Evolutionary conservation across 495 filamentous ascomycete genomes (phyloP).

Genomic region (Alectoria sarmentosa): DNA sequence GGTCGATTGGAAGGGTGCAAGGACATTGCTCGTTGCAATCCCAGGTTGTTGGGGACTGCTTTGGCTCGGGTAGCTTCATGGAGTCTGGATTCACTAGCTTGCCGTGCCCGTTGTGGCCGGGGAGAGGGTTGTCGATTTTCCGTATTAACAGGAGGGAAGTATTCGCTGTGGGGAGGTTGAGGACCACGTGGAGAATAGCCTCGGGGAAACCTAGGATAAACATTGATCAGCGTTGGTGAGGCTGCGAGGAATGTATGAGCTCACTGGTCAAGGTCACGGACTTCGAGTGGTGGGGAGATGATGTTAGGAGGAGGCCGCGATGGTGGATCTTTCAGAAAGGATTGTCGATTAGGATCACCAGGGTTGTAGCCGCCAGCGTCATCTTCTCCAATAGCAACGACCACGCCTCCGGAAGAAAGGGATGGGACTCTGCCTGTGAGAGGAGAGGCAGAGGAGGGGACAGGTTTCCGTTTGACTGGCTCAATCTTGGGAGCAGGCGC

Average conservation of each 20-base stretch:
- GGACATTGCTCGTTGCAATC: constrained; percentile 30
- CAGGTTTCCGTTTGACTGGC: constrained; percentile 33
- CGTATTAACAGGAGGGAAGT: constrained; percentile 20
- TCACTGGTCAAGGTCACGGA: constrained; percentile 29
- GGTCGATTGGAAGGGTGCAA: constrained; percentile 28
- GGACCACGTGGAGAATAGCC: constrained; percentile 19
- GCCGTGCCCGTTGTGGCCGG: constrained; percentile 19
- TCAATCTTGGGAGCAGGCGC: constrained; percentile 22
- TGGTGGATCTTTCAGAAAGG: constrained; percentile 14
- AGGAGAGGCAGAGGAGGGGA: constrained; percentile 25
- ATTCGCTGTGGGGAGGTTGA: constrained; percentile 12
- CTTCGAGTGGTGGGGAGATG: constrained; percentile 20
- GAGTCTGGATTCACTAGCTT: constrained; percentile 30
- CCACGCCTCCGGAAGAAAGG: constrained; percentile 20
- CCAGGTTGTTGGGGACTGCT: constrained; percentile 18
- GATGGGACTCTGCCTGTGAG: constrained; percentile 15
- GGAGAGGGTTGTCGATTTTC: constrained; percentile 8
- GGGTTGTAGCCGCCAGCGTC: constrained; percentile 2
- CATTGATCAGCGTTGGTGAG: constrained; percentile 13
- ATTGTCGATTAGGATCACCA: constrained; percentile 3
- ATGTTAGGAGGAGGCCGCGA: constrained; percentile 18
- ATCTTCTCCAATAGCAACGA: constrained; percentile 25
- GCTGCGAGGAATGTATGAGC: constrained; percentile 7
- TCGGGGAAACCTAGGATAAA: constrained; percentile 22
- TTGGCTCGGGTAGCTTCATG: constrained; percentile 23